A percentile compares a stretch with the other conserved stretches of the same genome.
Evolutionary conservation across 2,329 filamentous ascomycete genomes (phyloP).

Genomic region (Tolypocladium tundrense): DNA sequence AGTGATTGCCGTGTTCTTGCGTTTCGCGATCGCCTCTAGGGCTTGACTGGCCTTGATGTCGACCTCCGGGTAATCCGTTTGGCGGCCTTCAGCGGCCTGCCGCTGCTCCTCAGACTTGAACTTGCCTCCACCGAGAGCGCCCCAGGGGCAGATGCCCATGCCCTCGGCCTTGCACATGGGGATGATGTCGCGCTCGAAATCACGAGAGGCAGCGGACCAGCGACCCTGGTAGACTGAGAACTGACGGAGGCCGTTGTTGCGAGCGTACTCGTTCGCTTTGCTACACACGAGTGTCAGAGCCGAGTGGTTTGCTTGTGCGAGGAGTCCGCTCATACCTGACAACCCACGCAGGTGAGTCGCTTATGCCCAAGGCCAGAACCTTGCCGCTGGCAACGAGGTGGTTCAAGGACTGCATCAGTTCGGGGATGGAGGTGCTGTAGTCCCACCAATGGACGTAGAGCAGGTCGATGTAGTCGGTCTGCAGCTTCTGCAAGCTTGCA

Average conservation of each 20-base stretch:
- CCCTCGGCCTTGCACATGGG: conserved; percentile 31
- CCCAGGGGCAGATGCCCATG: conserved; percentile 50
- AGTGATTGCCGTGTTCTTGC: conserved; percentile 32
- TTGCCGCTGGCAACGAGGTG: conserved; percentile 49
- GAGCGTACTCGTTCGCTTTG: conserved; percentile 59
- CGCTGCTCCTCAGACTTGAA: conserved; percentile 31
- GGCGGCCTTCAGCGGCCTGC: conserved; percentile 23
- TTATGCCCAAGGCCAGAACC: conserved; percentile 55
- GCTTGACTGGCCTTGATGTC: conserved; percentile 40
- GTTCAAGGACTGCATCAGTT: conserved; percentile 61
- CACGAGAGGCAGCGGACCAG: conserved; percentile 28
- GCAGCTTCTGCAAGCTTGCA: conserved; percentile 47
- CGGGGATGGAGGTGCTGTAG: conserved; percentile 52
- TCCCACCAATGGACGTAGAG: conserved; percentile 60
- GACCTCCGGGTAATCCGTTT: conserved; percentile 32
- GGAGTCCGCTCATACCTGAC: conserved; percentile 29
- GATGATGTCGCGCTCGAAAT: conserved; percentile 32
- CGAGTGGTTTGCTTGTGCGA: background rate
- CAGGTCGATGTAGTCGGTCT: conserved; percentile 61
- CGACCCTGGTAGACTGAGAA: conserved; percentile 45
- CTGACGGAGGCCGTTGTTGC: conserved; percentile 56
- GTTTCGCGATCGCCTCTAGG: conserved; percentile 38
- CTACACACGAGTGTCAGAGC: conserved; percentile 12
- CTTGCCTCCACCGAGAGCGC: conserved; percentile 38
- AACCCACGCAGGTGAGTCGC: conserved; percentile 60